These are phyloP conservation scores for Cytidiella melzeri DNA, from an alignment of 768 basidiomycete genomes.

Conservation along the genomic window DNA sequence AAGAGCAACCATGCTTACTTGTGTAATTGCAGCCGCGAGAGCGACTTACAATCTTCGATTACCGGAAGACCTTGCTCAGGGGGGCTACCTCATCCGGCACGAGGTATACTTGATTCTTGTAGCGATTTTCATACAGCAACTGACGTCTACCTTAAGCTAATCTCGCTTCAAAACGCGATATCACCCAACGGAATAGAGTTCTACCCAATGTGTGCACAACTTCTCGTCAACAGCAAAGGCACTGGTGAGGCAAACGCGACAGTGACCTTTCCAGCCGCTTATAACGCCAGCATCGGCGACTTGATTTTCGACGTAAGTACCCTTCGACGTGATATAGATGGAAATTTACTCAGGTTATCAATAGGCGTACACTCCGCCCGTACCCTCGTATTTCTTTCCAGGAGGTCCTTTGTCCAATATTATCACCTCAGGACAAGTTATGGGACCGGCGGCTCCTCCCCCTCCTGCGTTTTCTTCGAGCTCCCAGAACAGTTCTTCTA, in stretches of 20 bases:
- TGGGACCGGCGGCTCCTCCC: no score
- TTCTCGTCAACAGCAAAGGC: conserved; percentile 46
- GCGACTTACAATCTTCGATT: conserved; percentile 28
- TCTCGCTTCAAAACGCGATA: conserved; percentile 64
- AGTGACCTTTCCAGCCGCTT: conserved; percentile 69
- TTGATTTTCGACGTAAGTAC: no score
- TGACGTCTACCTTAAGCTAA: conserved; percentile 32
- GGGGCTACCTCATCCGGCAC: conserved; percentile 73
- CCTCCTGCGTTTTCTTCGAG: no score
- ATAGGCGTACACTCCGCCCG: no score
- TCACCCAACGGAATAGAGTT: conserved; percentile 66
- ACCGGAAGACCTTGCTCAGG: conserved; percentile 45
- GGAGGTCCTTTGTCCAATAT: no score
- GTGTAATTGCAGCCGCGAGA: background rate
- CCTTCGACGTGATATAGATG: no score
- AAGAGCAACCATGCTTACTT: background rate
- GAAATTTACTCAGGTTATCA: no score
- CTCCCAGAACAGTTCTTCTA: no score
- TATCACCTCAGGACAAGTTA: no score
- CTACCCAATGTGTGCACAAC: conserved; percentile 67
- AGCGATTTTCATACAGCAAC: conserved; percentile 12
- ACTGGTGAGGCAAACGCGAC: conserved; percentile 43
- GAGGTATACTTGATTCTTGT: conserved; percentile 31
- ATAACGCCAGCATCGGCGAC: no score
- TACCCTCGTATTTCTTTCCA: no score